phyloP scores from a whole-genome alignment of 176 grass and related monocot species.

The Eleusine indica region DNA sequence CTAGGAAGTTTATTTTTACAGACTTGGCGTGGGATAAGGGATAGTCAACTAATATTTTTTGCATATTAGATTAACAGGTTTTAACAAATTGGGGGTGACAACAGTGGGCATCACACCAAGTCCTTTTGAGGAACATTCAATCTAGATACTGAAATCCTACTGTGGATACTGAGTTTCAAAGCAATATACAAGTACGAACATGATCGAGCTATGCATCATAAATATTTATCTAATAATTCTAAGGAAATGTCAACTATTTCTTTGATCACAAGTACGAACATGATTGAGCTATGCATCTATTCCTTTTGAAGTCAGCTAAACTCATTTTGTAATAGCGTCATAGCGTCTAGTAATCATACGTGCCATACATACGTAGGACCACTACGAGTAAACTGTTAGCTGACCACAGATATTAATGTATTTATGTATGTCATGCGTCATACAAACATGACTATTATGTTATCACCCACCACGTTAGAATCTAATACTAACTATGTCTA shows the following conservation, averaged over 20 bases:
- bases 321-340: constrained; percentile 8
- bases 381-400: neutral
- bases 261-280: neutral
- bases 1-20: neutral
- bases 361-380: neutral
- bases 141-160: neutral
- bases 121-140: neutral
- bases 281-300: too few species aligned
- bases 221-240: neutral
- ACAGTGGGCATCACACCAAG: neutral
- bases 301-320: constrained; percentile 15
- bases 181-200: neutral
- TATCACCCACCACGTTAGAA: neutral
- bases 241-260: constrained; percentile 42
- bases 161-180: neutral
- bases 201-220: neutral
- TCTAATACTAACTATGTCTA: neutral
- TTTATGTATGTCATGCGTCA: too few species aligned
- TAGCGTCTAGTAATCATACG: neutral
- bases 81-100: neutral
- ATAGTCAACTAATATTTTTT: constrained; percentile 37
- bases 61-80: neutral
- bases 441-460: neutral
- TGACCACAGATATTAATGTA: neutral
- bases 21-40: neutral